phyloP scores from a whole-genome alignment of 441 rosid genomes.

The Gossypium laxum region DNA sequence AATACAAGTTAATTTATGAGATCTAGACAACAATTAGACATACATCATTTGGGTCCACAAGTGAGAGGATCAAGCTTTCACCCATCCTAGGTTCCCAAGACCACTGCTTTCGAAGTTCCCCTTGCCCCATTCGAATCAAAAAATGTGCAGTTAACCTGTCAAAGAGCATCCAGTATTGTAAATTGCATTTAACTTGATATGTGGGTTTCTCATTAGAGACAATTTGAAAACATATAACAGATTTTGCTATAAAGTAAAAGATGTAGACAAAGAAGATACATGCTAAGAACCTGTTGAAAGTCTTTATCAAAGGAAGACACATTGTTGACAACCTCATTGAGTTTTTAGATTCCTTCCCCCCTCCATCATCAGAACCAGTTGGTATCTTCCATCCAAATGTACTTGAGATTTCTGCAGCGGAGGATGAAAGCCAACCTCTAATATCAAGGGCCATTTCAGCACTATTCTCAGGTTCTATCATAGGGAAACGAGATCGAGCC shows the following conservation, averaged over 20 bases:
- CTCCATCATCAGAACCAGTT: constrained; percentile 92
- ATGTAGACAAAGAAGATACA: constrained; percentile 3
- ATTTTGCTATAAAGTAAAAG: neutral
- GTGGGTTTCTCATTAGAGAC: neutral
- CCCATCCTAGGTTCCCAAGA: constrained; percentile 91
- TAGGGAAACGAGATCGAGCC: constrained; percentile 75
- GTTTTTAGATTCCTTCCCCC: constrained; percentile 71
- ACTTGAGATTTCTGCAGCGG: constrained; percentile 56
- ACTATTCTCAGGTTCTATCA: constrained; percentile 68
- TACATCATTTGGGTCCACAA: constrained; percentile 92
- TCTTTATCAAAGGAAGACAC: constrained; percentile 61
- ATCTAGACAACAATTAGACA: constrained; percentile 22
- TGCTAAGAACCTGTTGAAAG: constrained; percentile 61
- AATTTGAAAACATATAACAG: constrained; percentile 7
- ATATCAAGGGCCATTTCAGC: constrained; percentile 52
- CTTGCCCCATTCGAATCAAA: constrained; percentile 57
- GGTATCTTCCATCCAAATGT: constrained; percentile 92
- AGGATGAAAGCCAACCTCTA: constrained; percentile 66
- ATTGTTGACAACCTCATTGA: constrained; percentile 62
- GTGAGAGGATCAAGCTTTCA: constrained; percentile 73
- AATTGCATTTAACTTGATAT: neutral
- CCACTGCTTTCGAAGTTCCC: constrained; percentile 73
- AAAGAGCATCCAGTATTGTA: constrained; percentile 15
- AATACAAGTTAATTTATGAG: neutral
- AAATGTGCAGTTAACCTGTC: constrained; percentile 74